phyloP scores from a whole-genome alignment of 2,329 filamentous ascomycete species.

The Trichophyton rubrum region DNA sequence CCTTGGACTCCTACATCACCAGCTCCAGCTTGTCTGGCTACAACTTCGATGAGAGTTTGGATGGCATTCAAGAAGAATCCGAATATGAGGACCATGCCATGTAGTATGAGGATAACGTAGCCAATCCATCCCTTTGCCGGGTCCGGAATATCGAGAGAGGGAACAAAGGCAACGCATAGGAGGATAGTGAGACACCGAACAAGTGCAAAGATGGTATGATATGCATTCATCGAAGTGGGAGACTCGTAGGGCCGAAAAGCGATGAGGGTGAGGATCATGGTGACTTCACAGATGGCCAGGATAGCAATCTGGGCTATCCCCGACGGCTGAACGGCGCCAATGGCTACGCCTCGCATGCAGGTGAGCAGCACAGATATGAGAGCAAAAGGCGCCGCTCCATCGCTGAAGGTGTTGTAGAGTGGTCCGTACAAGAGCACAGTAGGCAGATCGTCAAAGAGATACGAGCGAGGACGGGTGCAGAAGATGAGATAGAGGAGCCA shows the following conservation, averaged over 20 bases:
- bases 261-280: slow-evolving; percentile 73
- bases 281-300: slow-evolving; percentile 85
- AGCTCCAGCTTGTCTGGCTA: slow-evolving; percentile 68
- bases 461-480: slow-evolving; percentile 66
- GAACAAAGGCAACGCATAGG: slow-evolving; percentile 71
- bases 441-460: slow-evolving; percentile 84
- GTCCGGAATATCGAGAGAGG: slow-evolving; percentile 65
- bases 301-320: slow-evolving; percentile 88
- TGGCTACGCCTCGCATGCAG: slow-evolving; percentile 73
- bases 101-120: slow-evolving; percentile 76
- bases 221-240: slow-evolving; percentile 93
- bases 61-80: slow-evolving; percentile 88
- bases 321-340: slow-evolving; percentile 83
- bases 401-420: slow-evolving; percentile 93
- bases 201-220: slow-evolving; percentile 72
- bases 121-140: slow-evolving; percentile 86
- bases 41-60: slow-evolving; percentile 80
- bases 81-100: slow-evolving; percentile 72
- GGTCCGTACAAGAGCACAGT: slow-evolving; percentile 84
- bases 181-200: slow-evolving; percentile 65
- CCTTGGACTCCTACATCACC: slow-evolving; percentile 52
- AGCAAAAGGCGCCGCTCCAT: slow-evolving; percentile 82
- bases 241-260: slow-evolving; percentile 83
- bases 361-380: slow-evolving; percentile 76
- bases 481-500: slow-evolving; percentile 77